Evolutionary conservation across 2,329 filamentous ascomycete genomes (phyloP).

Genomic region (Ustilaginoidea virens): DNA sequence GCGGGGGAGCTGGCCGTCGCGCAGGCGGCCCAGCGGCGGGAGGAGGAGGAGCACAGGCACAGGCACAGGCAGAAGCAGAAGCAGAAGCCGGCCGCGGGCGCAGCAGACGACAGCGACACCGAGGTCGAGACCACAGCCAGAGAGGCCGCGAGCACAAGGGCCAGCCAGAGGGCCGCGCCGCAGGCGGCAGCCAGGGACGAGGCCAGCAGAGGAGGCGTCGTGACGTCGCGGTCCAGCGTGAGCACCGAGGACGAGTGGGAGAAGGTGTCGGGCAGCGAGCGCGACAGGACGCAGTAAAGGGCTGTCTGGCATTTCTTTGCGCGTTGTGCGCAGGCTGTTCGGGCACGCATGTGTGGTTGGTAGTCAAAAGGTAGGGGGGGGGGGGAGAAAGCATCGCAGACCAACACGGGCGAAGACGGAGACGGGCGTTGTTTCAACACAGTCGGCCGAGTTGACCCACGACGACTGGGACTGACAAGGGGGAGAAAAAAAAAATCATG

Average conservation of each 20-base stretch:
- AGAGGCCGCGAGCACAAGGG: constrained; percentile 13
- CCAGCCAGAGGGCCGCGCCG: constrained; percentile 32
- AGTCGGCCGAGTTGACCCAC: no score
- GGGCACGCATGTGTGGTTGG: no score
- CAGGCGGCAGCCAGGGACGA: neutral
- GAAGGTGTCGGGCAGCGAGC: constrained; percentile 66
- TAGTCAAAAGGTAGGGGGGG: no score
- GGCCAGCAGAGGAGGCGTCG: no score
- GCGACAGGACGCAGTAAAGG: no score
- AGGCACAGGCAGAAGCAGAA: constrained; percentile 14
- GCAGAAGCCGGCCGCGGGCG: constrained; percentile 12
- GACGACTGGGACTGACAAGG: no score
- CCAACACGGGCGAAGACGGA: no score
- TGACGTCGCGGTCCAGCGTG: constrained; percentile 33
- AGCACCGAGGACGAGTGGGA: constrained; percentile 98
- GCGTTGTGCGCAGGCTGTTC: no score
- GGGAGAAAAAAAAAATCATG: no score
- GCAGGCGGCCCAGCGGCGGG: constrained; percentile 20
- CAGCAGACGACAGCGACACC: constrained; percentile 23
- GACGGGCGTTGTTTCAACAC: no score
- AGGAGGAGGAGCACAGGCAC: constrained; percentile 26
- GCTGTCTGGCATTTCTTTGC: no score
- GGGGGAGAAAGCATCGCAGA: no score
- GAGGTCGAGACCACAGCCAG: constrained; percentile 28
- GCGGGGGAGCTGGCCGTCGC: constrained; percentile 45